phyloP scores from a whole-genome alignment of 768 basidiomycete species.

The Rubroboletus satanas region DNA sequence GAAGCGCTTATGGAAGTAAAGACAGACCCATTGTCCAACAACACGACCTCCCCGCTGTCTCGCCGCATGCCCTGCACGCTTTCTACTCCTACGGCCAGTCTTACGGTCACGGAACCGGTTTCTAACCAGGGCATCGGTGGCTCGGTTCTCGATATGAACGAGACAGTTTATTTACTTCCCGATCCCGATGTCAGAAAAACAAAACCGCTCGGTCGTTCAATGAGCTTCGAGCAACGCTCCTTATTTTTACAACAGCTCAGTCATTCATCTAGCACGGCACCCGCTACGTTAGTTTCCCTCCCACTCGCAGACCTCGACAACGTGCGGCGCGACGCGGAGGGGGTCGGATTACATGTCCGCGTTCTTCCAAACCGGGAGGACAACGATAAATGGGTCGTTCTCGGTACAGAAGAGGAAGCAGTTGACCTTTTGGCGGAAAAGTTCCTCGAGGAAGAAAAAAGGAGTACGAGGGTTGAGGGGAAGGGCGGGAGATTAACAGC shows the following conservation, averaged over 20 bases:
- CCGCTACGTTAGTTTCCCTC: slow-evolving; percentile 49
- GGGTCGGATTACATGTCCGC: slow-evolving; percentile 42
- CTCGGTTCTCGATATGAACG: slow-evolving; percentile 21
- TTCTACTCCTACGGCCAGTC: slow-evolving; percentile 43
- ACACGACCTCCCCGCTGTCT: slow-evolving; percentile 15
- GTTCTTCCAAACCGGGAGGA: slow-evolving; percentile 32
- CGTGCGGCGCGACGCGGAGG: slow-evolving; percentile 39
- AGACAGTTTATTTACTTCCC: slow-evolving; percentile 26
- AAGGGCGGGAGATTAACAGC: slow-evolving; percentile 35
- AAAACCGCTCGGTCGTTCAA: slow-evolving; percentile 40
- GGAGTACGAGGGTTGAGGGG: slow-evolving; percentile 14
- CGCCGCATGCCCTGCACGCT: slow-evolving; percentile 57
- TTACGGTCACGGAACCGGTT: slow-evolving; percentile 23
- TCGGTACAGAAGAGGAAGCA: slow-evolving; percentile 49
- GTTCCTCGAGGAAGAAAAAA: slow-evolving; percentile 31
- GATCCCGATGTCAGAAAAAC: slow-evolving; percentile 10
- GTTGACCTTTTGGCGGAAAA: slow-evolving; percentile 34
- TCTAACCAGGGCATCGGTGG: slow-evolving; percentile 33
- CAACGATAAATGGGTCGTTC: slow-evolving; percentile 43
- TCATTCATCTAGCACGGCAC: slow-evolving; percentile 32
- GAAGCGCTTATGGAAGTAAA: slow-evolving; percentile 29
- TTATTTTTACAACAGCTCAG: slow-evolving; percentile 45
- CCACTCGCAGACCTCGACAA: slow-evolving; percentile 42
- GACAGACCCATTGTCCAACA: background rate
- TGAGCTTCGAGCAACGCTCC: slow-evolving; percentile 52